Conservation (phyloP, 2,329 filamentous ascomycete genomes). For the Trichoderma afroharzianum region DNA sequence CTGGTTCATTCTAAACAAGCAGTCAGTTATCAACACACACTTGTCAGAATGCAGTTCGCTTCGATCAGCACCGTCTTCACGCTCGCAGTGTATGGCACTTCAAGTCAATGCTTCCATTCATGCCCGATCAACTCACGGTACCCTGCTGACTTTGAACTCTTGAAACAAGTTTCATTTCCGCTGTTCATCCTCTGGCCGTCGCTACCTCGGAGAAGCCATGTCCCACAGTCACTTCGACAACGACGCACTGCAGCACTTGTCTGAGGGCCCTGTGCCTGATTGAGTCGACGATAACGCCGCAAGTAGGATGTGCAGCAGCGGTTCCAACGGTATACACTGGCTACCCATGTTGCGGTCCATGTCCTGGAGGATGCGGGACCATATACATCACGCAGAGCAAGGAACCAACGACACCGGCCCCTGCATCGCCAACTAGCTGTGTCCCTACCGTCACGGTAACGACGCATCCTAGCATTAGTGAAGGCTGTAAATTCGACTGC, state of each 20-base stretch:
- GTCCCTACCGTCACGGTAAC: slow-evolving; percentile 21
- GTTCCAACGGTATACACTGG: not conserved
- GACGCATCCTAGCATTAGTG: slow-evolving; percentile 5
- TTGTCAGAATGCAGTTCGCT: not conserved
- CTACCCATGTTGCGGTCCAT: not conserved
- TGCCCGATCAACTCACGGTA: not conserved
- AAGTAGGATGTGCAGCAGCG: not conserved
- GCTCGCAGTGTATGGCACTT: not conserved
- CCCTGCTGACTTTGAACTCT: not conserved
- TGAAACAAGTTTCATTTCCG: not conserved
- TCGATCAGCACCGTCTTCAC: not conserved
- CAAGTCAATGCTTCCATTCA: not conserved
- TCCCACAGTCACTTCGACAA: not conserved
- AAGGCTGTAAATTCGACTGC: slow-evolving; percentile 19
- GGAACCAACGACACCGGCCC: not conserved
- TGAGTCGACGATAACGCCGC: not conserved
- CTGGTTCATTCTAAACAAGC: not conserved
- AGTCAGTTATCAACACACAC: not conserved
- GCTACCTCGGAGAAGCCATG: not conserved
- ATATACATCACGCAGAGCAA: not conserved
- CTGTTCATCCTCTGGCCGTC: not conserved
- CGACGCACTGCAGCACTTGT: not conserved
- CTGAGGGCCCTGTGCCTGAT: not conserved
- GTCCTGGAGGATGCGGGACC: not conserved
- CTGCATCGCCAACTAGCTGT: slow-evolving; percentile 2